Base-by-base conservation (phyloP, 805 yeast species). In the Cyberlindnera maclurae region DNA sequence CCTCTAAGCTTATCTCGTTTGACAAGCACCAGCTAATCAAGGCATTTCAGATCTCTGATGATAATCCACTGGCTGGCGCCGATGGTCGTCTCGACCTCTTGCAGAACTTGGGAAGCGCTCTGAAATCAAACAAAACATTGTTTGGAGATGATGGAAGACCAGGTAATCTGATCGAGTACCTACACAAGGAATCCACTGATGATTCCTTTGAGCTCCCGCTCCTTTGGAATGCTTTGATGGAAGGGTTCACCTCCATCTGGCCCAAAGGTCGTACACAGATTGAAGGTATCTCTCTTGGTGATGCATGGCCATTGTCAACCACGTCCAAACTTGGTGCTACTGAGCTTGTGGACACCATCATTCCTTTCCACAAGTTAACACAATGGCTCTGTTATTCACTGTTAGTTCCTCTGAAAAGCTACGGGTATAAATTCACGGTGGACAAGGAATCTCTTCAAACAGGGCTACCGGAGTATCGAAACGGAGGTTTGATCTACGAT, bases 391-490 rank as follows among this genome's bases (percentile, higher is more conserved):
- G 81, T 15, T 78, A 78, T 51, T 78, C 84, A 2, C 54, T 78
- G 36, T 52, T 78, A 15, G 65, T 68, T 12, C 83, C 82, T 6
- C 58, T 79, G 33, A 63, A 61, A 36, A 56, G 60, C 13, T 69
- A 57, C 42, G 79, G 77, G 4, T 57, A 65, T 38, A 65, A 70
- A 36, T 64, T 88, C 53, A 83, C 84, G 50, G 65, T 58, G 3
- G 58, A 77, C 13, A 71, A 75, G 12, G 89, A 89, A 57, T 90
- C 95, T 0, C 69, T 90, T 33, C 86, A 88, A 53, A 94, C 90
- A 10, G 72, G 97, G 36, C 77, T 93, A 31, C 90, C 81, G 2
- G 99, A 93, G 60, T 87, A 90, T 47, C 70, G 85, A 51, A 78
- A 78, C 43, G 85, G 84, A 33, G 85, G 85, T 0, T 57, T 78